These are phyloP conservation scores for Hortiboletus flavorubellus DNA, from an alignment of 768 basidiomycete species.

Conservation along the genomic window DNA sequence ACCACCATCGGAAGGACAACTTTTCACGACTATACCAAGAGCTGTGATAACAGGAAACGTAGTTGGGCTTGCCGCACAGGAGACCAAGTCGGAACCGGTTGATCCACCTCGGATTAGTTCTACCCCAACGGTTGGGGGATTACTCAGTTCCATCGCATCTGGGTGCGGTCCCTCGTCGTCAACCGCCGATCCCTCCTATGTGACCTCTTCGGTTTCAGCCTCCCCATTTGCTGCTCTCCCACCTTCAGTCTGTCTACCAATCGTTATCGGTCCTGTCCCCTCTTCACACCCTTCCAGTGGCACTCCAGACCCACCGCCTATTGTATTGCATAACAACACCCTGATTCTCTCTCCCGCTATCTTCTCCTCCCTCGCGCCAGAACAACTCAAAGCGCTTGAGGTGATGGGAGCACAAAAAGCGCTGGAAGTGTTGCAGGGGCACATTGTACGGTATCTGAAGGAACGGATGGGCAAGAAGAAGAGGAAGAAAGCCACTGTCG, in stretches of 20 bases:
- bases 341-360: constrained; percentile 83
- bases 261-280: constrained; percentile 71
- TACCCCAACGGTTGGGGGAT: background rate
- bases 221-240: constrained; percentile 32
- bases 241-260: constrained; percentile 63
- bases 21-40: constrained; percentile 8
- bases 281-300: constrained; percentile 50
- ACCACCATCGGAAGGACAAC: background rate
- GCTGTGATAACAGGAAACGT: background rate
- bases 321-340: constrained; percentile 81
- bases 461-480: constrained; percentile 50
- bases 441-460: constrained; percentile 84
- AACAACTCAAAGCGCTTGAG: constrained; percentile 73
- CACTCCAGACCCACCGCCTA: constrained; percentile 51
- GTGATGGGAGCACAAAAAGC: constrained; percentile 80
- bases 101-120: constrained; percentile 4
- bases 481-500: constrained; percentile 38
- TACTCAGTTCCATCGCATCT: background rate
- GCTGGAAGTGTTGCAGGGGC: constrained; percentile 73
- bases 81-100: constrained; percentile 4
- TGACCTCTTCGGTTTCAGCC: constrained; percentile 2
- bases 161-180: constrained; percentile 13
- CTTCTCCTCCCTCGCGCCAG: constrained; percentile 71
- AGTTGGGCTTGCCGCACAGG: background rate
- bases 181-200: constrained; percentile 12